Base-by-base conservation (phyloP, 2,329 filamentous ascomycete genomes). In the Aureobasidium uvarum region DNA sequence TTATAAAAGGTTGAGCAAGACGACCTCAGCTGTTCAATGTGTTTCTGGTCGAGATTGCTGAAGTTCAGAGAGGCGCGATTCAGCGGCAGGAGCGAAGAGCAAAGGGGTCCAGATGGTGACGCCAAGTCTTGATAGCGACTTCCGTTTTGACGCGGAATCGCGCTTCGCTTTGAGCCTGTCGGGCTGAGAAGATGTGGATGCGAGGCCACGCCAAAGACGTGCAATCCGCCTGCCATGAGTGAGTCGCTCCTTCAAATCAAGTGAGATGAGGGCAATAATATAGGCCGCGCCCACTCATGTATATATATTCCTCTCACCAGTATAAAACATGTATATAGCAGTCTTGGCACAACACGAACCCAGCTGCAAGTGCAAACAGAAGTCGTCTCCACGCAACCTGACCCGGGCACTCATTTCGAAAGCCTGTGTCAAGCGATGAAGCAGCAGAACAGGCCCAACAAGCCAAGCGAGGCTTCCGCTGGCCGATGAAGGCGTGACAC, bases 41-140 rank as follows among this genome's bases (percentile, higher is more conserved):
- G 14, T 31, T 31, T 31, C 28, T 31, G 28, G 28, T 31, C 28
- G 5, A 6, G 28, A 31, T 31, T 5, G 28, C 28, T 6, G 28
- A 31, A 7, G 6, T 31, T 31, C 28, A 31, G 54, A 11, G 10
- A 58, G 23, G 31, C 20, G 28, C 20, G 41, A 23, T 0, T 4
- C 6, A 8, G 14, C 6, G 10, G 25, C 36, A 59, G 55, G 41
- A 46, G 55, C 55, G n/a, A 33, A n/a, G 11, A 31, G 36, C 13
- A 43, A 56, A 43, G 31, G 54, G 38, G 28, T n/a, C 36, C 16
- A 39, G 25, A 43, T 50, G 31, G 31, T 31, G 46, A 28, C 45
- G 58, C 58, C 58, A 48, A 50, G 58, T 50, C 58, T 50, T 46
- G 59, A 62, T 62, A 62, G 59, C 46, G 59, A 62, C 59, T 62